Base-by-base conservation (phyloP, 768 basidiomycete genomes). In the Serendipita sp. region DNA sequence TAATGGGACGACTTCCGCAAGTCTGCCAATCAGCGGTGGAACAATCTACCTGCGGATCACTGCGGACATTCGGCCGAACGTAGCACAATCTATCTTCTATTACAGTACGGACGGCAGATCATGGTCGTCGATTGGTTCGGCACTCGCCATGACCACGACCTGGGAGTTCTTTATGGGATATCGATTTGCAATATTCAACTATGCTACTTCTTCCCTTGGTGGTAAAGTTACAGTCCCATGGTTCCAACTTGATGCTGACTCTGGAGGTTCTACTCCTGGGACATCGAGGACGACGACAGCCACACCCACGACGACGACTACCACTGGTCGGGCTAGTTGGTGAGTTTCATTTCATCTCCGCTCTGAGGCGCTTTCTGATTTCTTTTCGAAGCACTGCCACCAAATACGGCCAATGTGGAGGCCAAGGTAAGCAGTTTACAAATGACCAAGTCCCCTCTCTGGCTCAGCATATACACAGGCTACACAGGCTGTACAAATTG, bases 131-230 rank as follows among this genome's bases (percentile, higher is more conserved):
- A 35, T 63, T 36, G 63, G 63, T 16, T 11, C 13, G 44, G 18
- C 62, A n/a, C 63, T 64, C 60, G 44, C 44, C 18, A 63, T 66
- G 65, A 30, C 3, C 32, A 66, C 65, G 15, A 36, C 18, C 11
- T 66, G 65, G 64, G 13, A 66, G 46, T 66, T 63, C 63, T 66
- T 66, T 63, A 63, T 66, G 16, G 65, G 65, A 5, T 64, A 66
- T 35, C 65, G 65, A 13, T 66, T 66, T 34, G 65, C 34, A 13
- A 66, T 66, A 32, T 66, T 66, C 54, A 66, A 45, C 18, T 66
- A 65, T 15, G 65, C 65, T 8, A 66, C 65, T 3, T 38, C 38
- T 32, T 58, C 65, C 28, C 44, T 64, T 3, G 65, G 65, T 36
- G 65, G 65, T 23, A 41, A n/a, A 30, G 65, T 66, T 30, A 65